Evolutionary conservation across 306 rosid genomes (phyloP), one percentile per base, ranked within the genome.

Genomic region (Acacia acuminata): DNA sequence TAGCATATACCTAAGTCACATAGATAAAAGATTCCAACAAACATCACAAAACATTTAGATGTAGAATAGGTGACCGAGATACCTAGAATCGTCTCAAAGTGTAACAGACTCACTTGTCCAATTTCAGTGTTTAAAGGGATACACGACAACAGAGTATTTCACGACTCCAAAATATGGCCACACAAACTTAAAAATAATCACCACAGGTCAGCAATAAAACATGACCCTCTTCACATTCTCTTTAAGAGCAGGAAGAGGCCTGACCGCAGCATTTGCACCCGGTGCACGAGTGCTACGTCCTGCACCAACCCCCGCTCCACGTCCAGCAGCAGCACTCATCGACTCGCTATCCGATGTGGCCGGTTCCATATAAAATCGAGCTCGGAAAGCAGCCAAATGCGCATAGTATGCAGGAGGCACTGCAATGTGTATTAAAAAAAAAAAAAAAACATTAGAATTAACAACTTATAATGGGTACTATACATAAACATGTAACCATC

Each of bases 321-420:
- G 94, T 32, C 94, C 97, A 20, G 87, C 85, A 56, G 83, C 84
- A 36, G 92, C 94, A 2, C 94, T 86, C 92, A 94, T 92, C 0
- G 99, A 94, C 0, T 94, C 99, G n/a, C 94, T 92, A 3, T 96
- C 99, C 0, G 97, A 92, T 3, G 94, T 90, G 64, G 94, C 97
- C 0, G 99, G 99, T 72, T 96, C 99, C 99, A 92, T 90, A 7
- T 96, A 96, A 79, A 94, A 96, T 5, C 99, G 92, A 56, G 98
- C 99, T 2, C 98, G 87, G 64, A 96, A 96, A 0, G 99, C 99
- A 38, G 99, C 99, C 64, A 96, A 83, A 78, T 96, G 99, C 0
- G 99, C 99, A 45, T 96, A 96, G 64, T 94, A 96, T 0, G 98
- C 99, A 1, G 99, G 99, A 8, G 99, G 99, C 71, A 96, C 98